Conservation (phyloP, 345 rosid species). For the Brassica nigra region DNA sequence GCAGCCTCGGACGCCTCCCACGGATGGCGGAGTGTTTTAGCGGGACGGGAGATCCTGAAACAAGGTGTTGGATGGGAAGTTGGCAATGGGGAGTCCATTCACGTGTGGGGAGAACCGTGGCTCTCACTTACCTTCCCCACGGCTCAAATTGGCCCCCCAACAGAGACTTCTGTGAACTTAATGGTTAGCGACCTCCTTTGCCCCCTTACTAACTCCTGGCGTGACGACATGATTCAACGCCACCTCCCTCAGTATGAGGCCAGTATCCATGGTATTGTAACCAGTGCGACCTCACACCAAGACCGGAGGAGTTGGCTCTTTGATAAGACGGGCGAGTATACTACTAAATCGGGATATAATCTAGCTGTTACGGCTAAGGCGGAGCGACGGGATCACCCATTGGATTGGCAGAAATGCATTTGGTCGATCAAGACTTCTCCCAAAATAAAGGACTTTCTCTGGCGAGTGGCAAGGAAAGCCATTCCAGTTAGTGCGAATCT, state of each 20-base stretch:
- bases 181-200: background rate
- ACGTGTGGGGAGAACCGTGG: background rate
- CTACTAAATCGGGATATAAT: background rate
- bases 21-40: background rate
- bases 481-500: background rate
- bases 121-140: background rate
- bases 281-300: background rate
- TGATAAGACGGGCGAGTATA: background rate
- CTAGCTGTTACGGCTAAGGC: background rate
- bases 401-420: background rate
- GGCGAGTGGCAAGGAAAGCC: background rate
- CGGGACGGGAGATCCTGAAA: background rate
- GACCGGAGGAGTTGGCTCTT: background rate
- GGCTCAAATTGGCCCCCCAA: background rate
- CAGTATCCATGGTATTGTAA: background rate
- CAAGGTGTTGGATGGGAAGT: background rate
- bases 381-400: background rate
- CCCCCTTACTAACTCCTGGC: background rate
- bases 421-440: background rate
- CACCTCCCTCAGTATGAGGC: background rate
- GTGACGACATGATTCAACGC: background rate
- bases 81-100: background rate
- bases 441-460: background rate
- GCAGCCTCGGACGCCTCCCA: background rate
- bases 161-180: too few relatives aligned